Base-by-base conservation (phyloP, 2,329 filamentous ascomycete genomes). In the Calonectria hongkongensis region DNA sequence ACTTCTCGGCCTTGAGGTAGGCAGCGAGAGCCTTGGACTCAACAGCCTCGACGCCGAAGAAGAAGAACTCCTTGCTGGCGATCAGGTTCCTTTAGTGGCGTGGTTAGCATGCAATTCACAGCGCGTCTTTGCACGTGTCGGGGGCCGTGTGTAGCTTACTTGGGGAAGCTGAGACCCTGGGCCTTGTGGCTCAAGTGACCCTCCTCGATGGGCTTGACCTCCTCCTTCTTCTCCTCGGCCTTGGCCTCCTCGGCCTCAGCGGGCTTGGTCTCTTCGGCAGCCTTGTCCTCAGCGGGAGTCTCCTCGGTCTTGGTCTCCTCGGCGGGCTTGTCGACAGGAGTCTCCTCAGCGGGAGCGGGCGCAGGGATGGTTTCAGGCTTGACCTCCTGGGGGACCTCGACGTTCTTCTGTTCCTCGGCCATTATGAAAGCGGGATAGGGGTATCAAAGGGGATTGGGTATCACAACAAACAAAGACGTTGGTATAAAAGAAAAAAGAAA, bases 1-100 rank as follows among this genome's bases (percentile, higher is more conserved):
- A 89, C 93, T 98, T 98, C 91, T 98, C 95, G 81, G 92, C 93
- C 87, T 95, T 95, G 79, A 97, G 89, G 88, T 96, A 98, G 80
- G 89, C 87, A 78, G 89, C 86, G 70, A 98, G 90, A 82, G 93
- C 89, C 86, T 96, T 93, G 79, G 91, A 86, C 81, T 95, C 91
- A 73, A 97, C 85, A 63, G 94, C 87, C 69, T 95, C 94, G 63
- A 91, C 88, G 79, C 92, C 91, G 86, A 96, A 95, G 91, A 93
- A 96, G 88, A 98, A 98, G 88, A 94, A 95, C 84, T 95, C 95
- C 92, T 98, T 98, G 85, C 93, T 92, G 88, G 95, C 96, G 80
- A 95, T 92, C 82, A 98, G 91, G 85, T 95, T 94, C 91, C 95
- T 97, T 41, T 48, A 36, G 33, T 30, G 27, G 8, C 43, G 78